Evolutionary conservation across 495 filamentous ascomycete species (phyloP), one percentile per base, ranked within the genome.

Genomic region (Penicillium nucicola): DNA sequence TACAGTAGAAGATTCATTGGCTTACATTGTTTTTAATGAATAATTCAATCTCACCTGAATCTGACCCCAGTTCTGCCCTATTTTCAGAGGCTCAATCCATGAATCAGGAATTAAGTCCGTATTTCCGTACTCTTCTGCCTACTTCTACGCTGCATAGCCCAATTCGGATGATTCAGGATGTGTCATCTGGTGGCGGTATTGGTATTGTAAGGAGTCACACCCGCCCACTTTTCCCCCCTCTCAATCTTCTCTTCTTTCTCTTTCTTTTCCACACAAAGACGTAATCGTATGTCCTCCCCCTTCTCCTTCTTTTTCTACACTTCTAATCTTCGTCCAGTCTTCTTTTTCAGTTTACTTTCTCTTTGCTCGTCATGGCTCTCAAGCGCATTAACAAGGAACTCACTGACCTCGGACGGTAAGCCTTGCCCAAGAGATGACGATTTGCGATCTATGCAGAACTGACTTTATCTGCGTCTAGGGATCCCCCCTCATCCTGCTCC

Each of bases 301-400:
- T 30, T 31, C 28, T 13, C 23, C 7, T 34, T 38, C 39, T 30
- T 30, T 46, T 31, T 45, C 42, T 22, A 39, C 38, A 22, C 20
- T 22, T 22, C 20, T 22, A 23, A 48, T 53, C 33, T 52, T 43
- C 46, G 18, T 18, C 33, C 39, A 48, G 43, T 53, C 36, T 39
- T 35, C 48, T 50, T 50, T 45, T 45, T 48, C 7, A 22, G 42
- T 34, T 42, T 34, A 37, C 20, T 38, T 46, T 48, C 47, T 42
- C 37, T 45, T 46, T 38, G 30, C 25, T 64, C 72, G 72, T 62
- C 62, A 98, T 98, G 93, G 93, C 93, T 77, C 86, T 98, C 68
- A 98, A 98, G 89, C 84, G 93, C 73, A 98, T 98, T 79, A 97
- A 96, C 85, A 98, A 97, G 86, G 93, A 98, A 83, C 88, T 98